Conservation (phyloP, 192 early-diverging fungal species). For the Paraglomus occultum region DNA sequence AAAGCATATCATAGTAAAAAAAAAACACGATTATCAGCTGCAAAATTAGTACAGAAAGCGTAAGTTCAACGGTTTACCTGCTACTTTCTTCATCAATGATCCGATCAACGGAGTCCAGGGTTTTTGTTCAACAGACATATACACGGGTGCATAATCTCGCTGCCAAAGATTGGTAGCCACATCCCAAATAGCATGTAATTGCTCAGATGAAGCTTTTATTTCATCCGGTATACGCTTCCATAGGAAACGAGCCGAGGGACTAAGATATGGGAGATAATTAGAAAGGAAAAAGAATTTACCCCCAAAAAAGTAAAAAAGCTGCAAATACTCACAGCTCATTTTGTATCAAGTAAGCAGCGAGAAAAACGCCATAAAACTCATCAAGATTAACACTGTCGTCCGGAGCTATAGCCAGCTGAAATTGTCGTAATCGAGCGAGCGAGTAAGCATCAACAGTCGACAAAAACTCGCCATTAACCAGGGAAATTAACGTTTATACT, state of each 20-base stretch:
- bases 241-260: constrained; percentile 29
- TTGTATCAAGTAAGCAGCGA: constrained; percentile 23
- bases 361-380: constrained; percentile 25
- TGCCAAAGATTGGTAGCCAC: constrained; percentile 27
- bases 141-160: constrained; percentile 21
- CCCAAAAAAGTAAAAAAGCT: neutral
- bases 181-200: constrained; percentile 26
- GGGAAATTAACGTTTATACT: constrained; percentile 6
- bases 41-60: too few relatives aligned
- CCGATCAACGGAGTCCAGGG: constrained; percentile 19
- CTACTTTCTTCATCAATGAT: constrained; percentile 21
- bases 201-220: constrained; percentile 12
- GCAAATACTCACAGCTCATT: constrained; percentile 28
- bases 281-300: neutral
- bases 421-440: neutral
- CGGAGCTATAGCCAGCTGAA: constrained; percentile 20
- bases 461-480: neutral
- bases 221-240: constrained; percentile 28
- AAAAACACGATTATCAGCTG: neutral
- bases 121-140: constrained; percentile 14
- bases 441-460: neutral
- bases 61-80: neutral
- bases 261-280: constrained; percentile 7
- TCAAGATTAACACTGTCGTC: constrained; percentile 15
- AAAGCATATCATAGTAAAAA: neutral